Evolutionary conservation across 2,329 filamentous ascomycete genomes (phyloP).

Genomic region (Apiospora malaysiana): DNA sequence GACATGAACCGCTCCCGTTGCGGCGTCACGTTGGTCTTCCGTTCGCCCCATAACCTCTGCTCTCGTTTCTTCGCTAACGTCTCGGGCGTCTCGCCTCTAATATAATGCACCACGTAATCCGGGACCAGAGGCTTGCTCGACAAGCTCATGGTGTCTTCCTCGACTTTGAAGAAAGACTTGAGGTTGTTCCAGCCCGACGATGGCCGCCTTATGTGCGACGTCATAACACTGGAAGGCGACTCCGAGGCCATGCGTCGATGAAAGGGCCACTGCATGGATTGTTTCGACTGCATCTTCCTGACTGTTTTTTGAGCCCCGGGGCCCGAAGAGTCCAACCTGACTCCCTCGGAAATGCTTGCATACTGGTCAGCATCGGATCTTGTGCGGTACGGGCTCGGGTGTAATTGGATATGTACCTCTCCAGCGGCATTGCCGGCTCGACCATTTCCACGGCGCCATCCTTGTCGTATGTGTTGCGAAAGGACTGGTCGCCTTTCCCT

Average conservation of each 20-base stretch:
- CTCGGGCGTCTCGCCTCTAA: conserved; percentile 62
- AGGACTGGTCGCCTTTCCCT: conserved; percentile 33
- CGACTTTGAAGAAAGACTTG: conserved; percentile 35
- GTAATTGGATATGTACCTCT: conserved; percentile 25
- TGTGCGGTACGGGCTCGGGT: conserved; percentile 24
- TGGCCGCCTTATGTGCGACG: conserved; percentile 16
- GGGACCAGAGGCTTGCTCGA: conserved; percentile 53
- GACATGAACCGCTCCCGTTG: conserved; percentile 40
- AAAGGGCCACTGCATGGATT: conserved; percentile 32
- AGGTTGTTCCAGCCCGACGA: conserved; percentile 27
- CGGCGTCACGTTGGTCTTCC: conserved; percentile 40
- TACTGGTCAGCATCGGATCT: not conserved
- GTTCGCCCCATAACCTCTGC: conserved; percentile 41
- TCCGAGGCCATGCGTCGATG: conserved; percentile 35
- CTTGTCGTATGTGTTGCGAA: conserved; percentile 35
- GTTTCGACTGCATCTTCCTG: conserved; percentile 30
- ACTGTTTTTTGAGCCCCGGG: conserved; percentile 9
- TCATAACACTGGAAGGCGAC: conserved; percentile 22
- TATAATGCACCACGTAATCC: conserved; percentile 61
- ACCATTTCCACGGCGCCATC: conserved; percentile 27
- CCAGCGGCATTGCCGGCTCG: conserved; percentile 9
- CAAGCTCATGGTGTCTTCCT: conserved; percentile 41
- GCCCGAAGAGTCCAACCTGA: conserved; percentile 16
- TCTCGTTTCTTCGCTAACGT: conserved; percentile 53
- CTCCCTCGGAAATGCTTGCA: conserved; percentile 16